Percentiles rank a stretch among this genome's conserved stretches.
phyloP scores from a whole-genome alignment of 208 protist species.

The Leishmania lainsoni region DNA sequence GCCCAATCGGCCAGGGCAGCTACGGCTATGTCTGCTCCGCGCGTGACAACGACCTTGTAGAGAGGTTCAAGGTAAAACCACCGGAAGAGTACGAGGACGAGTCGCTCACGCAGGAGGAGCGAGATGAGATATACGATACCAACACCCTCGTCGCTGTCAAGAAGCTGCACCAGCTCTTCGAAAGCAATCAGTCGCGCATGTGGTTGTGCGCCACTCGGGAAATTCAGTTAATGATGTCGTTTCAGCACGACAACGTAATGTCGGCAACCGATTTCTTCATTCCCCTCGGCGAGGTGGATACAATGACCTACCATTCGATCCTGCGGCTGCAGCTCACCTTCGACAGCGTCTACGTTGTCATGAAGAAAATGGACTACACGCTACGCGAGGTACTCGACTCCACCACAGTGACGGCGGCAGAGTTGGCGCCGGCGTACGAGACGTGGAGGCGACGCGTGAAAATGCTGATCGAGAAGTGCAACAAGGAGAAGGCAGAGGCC shows the following conservation, averaged over 20 bases:
- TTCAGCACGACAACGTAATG: constrained; percentile 86
- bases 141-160: constrained; percentile 79
- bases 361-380: constrained; percentile 91
- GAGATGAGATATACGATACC: constrained; percentile 58
- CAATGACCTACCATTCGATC: constrained; percentile 75
- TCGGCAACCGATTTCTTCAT: constrained; percentile 84
- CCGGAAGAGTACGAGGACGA: constrained; percentile 53
- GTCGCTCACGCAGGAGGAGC: constrained; percentile 46
- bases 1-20: constrained; percentile 66
- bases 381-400: constrained; percentile 86
- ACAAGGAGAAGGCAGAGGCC: background rate
- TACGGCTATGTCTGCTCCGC: constrained; percentile 85
- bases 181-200: constrained; percentile 78
- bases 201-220: constrained; percentile 87
- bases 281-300: constrained; percentile 71
- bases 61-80: constrained; percentile 47
- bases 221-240: constrained; percentile 85
- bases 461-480: background rate
- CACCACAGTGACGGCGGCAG: constrained; percentile 26
- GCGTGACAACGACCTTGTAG: constrained; percentile 66
- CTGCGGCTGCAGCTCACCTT: constrained; percentile 53
- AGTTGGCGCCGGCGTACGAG: constrained; percentile 28
- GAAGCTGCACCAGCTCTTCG: constrained; percentile 77
- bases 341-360: constrained; percentile 86
- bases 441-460: background rate